Evolutionary conservation across 495 filamentous ascomycete species (phyloP).

Genomic region (Astrothelium subdiscretum): DNA sequence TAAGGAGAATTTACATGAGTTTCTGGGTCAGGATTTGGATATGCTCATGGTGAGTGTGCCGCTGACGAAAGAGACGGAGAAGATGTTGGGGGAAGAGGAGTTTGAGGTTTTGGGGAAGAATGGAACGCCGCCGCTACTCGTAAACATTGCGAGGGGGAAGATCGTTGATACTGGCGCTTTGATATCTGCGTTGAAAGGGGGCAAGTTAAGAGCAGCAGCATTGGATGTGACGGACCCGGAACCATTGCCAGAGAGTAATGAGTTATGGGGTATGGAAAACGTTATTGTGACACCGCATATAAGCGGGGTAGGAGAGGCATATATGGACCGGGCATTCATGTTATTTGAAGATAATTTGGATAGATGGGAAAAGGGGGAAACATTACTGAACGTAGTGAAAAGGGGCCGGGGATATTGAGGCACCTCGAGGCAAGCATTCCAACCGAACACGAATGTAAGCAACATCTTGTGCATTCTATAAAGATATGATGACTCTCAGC

Average conservation of each 20-base stretch:
- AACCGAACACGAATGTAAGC: not conserved
- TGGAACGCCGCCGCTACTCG: constrained; percentile 46
- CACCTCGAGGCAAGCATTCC: not conserved
- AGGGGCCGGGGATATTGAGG: constrained; percentile 50
- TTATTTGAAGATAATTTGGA: constrained; percentile 53
- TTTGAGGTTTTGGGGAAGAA: constrained; percentile 44
- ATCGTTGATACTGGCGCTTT: constrained; percentile 62
- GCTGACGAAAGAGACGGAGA: constrained; percentile 53
- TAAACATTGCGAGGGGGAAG: constrained; percentile 64
- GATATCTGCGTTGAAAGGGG: constrained; percentile 45
- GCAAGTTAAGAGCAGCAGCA: constrained; percentile 54
- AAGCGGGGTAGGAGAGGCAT: constrained; percentile 48
- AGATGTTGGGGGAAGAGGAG: constrained; percentile 52
- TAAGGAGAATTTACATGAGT: constrained; percentile 47
- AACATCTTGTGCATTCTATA: no score
- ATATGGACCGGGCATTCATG: constrained; percentile 46
- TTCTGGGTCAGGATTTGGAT: constrained; percentile 60
- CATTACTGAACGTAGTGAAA: constrained; percentile 57
- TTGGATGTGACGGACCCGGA: constrained; percentile 84
- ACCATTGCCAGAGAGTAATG: constrained; percentile 57
- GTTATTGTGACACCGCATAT: constrained; percentile 71
- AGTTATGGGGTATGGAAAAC: constrained; percentile 64
- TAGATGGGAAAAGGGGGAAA: constrained; percentile 44
- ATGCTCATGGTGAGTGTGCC: constrained; percentile 65
- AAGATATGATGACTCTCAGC: not conserved